Base-by-base conservation (phyloP, 2,329 filamentous ascomycete species). In the Penicillium polonicum region DNA sequence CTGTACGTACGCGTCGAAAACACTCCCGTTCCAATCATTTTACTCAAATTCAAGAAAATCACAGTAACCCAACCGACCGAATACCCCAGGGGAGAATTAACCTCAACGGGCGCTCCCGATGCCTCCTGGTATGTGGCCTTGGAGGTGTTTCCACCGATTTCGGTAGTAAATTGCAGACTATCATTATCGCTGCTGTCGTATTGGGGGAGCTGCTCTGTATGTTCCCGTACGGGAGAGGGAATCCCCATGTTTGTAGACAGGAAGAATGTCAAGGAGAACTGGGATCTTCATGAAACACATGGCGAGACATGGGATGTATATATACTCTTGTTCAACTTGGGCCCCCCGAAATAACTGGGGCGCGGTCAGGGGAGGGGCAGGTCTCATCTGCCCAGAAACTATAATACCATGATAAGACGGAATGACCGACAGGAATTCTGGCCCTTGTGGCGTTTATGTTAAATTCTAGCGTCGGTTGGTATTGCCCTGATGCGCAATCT, bases 21-120 rank as follows among this genome's bases (percentile, higher is more conserved):
- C n/a, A 86, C 80, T 46, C 84, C 84, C 0, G 83, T 87, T 1
- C 85, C 85, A 45, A 88, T 76, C 84, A 88, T 87, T 70, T 82
- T 80, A 57, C 82, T 83, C 41, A 88, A 69, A 58, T 87, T 88
- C 52, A 88, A 68, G 39, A 85, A 85, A 33, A 87, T 74, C 25
- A 85, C 81, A 0, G 84, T 84, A 5, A 82, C 60, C 55, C 78
- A 80, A 9, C 80, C 80, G 17, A 87, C 84, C 12, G 81, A 73
- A 60, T 86, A 86, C 0, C 85, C 86, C 2, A 88, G 71, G 0
- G 86, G 85, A 0, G 83, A 87, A 2, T 78, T 65, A 2, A 72
- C 72, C 68, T 88, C 85, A 4, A 88, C 83, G 0, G 85, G 85
- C 0, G 85, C 85, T 38, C 85, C 85, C 8, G 78, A 78, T 0